phyloP scores from a whole-genome alignment of 768 basidiomycete genomes.

The Russula brevipes region DNA sequence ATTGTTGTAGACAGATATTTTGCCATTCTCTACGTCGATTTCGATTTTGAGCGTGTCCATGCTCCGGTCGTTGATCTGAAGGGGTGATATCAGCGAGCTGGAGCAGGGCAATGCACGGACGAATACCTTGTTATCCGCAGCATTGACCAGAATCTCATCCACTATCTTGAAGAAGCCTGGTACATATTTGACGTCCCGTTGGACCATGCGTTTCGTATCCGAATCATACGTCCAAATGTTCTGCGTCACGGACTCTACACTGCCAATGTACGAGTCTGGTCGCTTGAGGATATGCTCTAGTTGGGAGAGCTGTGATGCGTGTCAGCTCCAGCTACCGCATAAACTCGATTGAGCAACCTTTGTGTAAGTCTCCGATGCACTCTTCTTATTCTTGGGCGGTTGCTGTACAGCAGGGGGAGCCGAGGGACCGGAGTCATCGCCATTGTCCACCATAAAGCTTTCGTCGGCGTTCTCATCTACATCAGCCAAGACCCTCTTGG shows the following conservation, averaged over 20 bases:
- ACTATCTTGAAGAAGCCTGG: constrained; percentile 99
- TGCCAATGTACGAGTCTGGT: constrained; percentile 95
- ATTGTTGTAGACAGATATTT: constrained; percentile 93
- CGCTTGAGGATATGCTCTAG: constrained; percentile 90
- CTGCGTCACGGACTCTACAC: constrained; percentile 83
- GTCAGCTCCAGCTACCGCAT: neutral
- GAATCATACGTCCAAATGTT: constrained; percentile 92
- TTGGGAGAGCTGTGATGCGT: constrained; percentile 69
- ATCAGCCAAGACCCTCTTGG: constrained; percentile 64
- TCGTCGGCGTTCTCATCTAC: constrained; percentile 57
- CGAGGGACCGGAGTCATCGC: constrained; percentile 34
- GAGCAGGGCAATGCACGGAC: neutral
- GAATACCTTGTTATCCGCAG: constrained; percentile 95
- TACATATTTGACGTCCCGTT: constrained; percentile 82
- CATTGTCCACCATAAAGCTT: constrained; percentile 39
- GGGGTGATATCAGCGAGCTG: neutral
- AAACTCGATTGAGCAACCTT: constrained; percentile 48
- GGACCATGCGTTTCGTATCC: constrained; percentile 75
- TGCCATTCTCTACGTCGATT: constrained; percentile 76
- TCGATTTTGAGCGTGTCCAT: constrained; percentile 92
- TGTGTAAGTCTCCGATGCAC: constrained; percentile 83
- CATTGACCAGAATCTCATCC: constrained; percentile 98
- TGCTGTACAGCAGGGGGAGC: constrained; percentile 26
- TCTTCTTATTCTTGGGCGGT: constrained; percentile 65
- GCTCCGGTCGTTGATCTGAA: constrained; percentile 79